Base-by-base conservation (phyloP, 148 eudicot genomes). In the Rhododendron ferrugineum region DNA sequence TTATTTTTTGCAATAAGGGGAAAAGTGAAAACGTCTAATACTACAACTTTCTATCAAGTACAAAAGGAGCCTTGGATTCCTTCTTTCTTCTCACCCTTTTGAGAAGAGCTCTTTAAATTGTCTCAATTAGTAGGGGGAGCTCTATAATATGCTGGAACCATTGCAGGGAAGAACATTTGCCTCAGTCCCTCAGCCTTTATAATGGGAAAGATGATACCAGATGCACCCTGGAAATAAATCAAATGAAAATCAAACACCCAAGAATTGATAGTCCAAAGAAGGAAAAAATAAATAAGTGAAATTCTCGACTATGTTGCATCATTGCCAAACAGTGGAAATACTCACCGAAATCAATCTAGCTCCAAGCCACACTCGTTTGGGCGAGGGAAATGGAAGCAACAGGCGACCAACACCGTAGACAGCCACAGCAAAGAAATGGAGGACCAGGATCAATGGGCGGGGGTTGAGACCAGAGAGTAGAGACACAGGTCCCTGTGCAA, bases 391-490 rank as follows among this genome's bases (percentile, higher is more conserved):
- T 46, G 93, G 93, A 20, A 90, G 74, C 68, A 92, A 32, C 72
- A 90, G 78, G 34, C 92, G 92, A 23, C 92, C 93, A 26, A 90
- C 90, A 20, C 91, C 92, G 47, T 86, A 92, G 30, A 92, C 30
- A 44, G 93, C 93, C 64, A 92, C 90, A 23, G 92, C 91, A 83
- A 92, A 90, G 90, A 89, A 90, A 85, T 88, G 90, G 26, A 86
- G 77, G 32, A 92, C 85, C 82, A 92, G 81, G 86, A 85, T 86
- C 84, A 90, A 26, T 0, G 91, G 91, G 40, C 88, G 82, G 16
- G 91, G 92, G 72, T 89, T 90, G 60, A 91, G 83, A 4, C 91
- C 91, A 2, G 91, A 90, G 1, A 90, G 86, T 36, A 90, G 82
- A 47, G 92, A 58, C 2, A 88, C 82, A 11, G 93, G 91, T 42